phyloP scores from a whole-genome alignment of 371 early-diverging fungal species.

The Rhizopus delemar region DNA sequence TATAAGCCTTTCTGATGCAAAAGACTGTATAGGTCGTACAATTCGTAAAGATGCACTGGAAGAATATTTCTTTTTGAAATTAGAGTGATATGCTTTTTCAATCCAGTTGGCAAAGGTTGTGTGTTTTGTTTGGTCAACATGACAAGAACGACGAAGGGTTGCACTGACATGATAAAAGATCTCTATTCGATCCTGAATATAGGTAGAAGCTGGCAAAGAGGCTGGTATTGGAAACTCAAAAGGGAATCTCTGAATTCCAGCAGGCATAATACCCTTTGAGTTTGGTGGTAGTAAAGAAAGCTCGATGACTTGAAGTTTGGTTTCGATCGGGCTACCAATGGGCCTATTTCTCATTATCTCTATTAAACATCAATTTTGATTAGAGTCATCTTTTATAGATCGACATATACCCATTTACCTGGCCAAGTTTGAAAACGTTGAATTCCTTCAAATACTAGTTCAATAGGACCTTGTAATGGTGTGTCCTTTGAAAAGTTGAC shows the following conservation, averaged over 20 bases:
- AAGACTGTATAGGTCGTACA: slow-evolving; percentile 27
- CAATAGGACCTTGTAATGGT: slow-evolving; percentile 43
- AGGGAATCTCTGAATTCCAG: slow-evolving; percentile 46
- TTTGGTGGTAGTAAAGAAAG: slow-evolving; percentile 44
- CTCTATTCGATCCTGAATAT: slow-evolving; percentile 34
- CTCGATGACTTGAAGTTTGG: slow-evolving; percentile 38
- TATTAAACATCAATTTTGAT: slow-evolving; percentile 3
- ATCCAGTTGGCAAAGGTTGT: slow-evolving; percentile 6
- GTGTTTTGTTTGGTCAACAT: background rate
- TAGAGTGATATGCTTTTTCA: slow-evolving; percentile 16
- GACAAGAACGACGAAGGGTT: slow-evolving; percentile 20
- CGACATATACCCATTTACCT: slow-evolving; percentile 21
- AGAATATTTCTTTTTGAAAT: slow-evolving; percentile 17
- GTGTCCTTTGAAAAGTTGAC: slow-evolving; percentile 40
- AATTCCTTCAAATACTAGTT: slow-evolving; percentile 42
- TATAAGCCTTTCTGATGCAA: background rate
- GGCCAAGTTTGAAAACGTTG: slow-evolving; percentile 42
- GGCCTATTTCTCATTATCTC: slow-evolving; percentile 34
- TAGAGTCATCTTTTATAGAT: background rate
- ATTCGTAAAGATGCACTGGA: slow-evolving; percentile 19
- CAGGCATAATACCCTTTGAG: slow-evolving; percentile 42
- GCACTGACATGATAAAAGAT: slow-evolving; percentile 42
- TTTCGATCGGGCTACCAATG: slow-evolving; percentile 31
- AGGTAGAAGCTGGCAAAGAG: slow-evolving; percentile 32
- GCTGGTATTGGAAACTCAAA: slow-evolving; percentile 49